phyloP scores from a whole-genome alignment of 305 asterid genomes.

The Ajuga reptans region DNA sequence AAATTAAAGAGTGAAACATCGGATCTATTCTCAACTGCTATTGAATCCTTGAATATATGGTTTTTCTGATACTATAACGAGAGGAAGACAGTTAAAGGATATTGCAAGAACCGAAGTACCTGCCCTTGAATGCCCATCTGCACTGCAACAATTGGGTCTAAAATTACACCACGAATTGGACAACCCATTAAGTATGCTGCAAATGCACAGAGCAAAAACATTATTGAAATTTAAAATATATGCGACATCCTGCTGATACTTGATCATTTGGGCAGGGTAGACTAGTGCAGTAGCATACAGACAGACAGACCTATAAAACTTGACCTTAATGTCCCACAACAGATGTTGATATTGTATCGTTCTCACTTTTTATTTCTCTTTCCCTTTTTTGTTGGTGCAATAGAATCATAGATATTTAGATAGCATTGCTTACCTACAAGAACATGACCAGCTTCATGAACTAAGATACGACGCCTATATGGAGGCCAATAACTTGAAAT shows the following conservation, averaged over 20 bases:
- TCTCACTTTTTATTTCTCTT: neutral
- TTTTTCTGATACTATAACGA: neutral
- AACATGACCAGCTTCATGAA: constrained; percentile 97
- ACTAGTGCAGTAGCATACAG: neutral
- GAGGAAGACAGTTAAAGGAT: constrained; percentile 14
- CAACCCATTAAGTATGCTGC: constrained; percentile 97
- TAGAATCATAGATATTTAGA: constrained; percentile 1
- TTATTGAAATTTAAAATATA: constrained; percentile 6
- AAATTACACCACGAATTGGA: constrained; percentile 87
- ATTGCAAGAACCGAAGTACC: constrained; percentile 39
- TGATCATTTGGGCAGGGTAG: constrained; percentile 8
- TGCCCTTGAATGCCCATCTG: constrained; percentile 98
- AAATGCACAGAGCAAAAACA: constrained; percentile 22
- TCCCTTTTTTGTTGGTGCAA: neutral
- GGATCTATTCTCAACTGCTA: neutral
- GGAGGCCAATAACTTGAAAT: constrained; percentile 97
- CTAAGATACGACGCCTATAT: constrained; percentile 75
- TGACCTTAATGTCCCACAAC: constrained; percentile 7
- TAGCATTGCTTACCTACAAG: constrained; percentile 58
- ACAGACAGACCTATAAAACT: neutral
- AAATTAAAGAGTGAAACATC: neutral
- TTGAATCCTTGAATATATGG: constrained; percentile 1
- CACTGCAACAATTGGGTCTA: constrained; percentile 82
- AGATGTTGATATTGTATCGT: neutral
- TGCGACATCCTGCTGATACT: neutral